Conservation (phyloP, 352 stramenopile genomes). For the Phytopythium mirpurense region DNA sequence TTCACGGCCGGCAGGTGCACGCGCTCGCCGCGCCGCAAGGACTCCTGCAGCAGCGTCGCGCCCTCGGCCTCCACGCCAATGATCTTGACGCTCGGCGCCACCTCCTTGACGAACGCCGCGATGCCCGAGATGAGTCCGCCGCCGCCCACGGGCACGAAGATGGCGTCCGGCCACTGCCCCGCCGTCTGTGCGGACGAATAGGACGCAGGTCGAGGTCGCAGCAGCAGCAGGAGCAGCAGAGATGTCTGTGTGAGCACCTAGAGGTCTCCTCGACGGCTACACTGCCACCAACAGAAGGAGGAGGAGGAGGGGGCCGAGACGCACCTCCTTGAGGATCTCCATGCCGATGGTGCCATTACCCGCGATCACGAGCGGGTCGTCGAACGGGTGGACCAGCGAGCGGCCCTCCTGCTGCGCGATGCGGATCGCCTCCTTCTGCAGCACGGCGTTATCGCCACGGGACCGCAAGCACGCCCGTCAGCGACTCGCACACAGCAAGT, state of each 20-base stretch:
- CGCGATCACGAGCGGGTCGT: slow-evolving; percentile 97
- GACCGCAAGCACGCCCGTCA: no score
- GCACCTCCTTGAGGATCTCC: slow-evolving; percentile 86
- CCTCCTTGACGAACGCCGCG: slow-evolving; percentile 88
- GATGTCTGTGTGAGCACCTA: no score
- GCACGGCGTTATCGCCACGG: neutral
- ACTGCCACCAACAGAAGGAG: no score
- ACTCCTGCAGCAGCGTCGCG: slow-evolving; percentile 92
- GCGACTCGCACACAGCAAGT: no score
- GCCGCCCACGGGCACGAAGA: slow-evolving; percentile 97
- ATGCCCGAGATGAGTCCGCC: slow-evolving; percentile 95
- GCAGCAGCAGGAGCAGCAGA: no score
- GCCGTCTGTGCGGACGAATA: slow-evolving; percentile 36
- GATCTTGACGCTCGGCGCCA: slow-evolving; percentile 88
- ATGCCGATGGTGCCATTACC: slow-evolving; percentile 97
- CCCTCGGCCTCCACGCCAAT: slow-evolving; percentile 96
- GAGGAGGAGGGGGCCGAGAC: no score
- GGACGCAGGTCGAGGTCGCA: no score
- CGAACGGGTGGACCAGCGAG: slow-evolving; percentile 96
- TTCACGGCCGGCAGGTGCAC: slow-evolving; percentile 91
- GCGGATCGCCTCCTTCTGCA: slow-evolving; percentile 87
- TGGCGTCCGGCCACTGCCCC: slow-evolving; percentile 89
- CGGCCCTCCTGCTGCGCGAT: slow-evolving; percentile 89
- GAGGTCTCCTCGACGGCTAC: no score
- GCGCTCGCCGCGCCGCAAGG: slow-evolving; percentile 72